Percentiles rank a stretch among this genome's conserved stretches.
These are phyloP conservation scores for Casaregolazyma suthepensis DNA, from an alignment of 1,139 yeast species.

Conservation along the genomic window DNA sequence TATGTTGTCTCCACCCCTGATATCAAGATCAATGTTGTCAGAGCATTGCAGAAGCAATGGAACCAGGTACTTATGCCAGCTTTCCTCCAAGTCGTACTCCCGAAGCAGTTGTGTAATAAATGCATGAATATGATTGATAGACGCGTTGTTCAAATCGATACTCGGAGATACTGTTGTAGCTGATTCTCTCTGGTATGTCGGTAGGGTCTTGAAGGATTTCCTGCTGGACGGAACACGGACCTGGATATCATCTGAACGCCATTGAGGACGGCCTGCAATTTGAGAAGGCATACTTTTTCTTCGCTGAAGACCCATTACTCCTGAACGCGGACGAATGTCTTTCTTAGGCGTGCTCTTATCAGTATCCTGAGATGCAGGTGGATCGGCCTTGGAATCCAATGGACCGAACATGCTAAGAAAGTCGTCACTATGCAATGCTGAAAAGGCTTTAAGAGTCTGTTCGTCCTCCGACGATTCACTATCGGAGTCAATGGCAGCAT, in stretches of 20 bases:
- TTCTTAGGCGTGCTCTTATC: not conserved
- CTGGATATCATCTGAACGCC: constrained; percentile 2
- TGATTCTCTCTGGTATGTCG: constrained; percentile 3
- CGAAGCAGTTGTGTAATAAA: constrained; percentile 59
- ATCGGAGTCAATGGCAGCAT: constrained; percentile 13
- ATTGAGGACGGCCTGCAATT: constrained; percentile 2
- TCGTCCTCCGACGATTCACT: constrained; percentile 24
- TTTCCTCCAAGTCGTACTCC: constrained; percentile 44
- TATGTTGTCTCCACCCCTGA: constrained; percentile 61
- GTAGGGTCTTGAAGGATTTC: constrained; percentile 3
- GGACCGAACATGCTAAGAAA: constrained; percentile 13
- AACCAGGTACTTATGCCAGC: constrained; percentile 48
- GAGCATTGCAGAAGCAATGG: constrained; percentile 41
- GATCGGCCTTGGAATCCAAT: constrained; percentile 8
- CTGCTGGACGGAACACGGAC: not conserved
- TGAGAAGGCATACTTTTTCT: constrained; percentile 19
- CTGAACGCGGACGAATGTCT: not conserved
- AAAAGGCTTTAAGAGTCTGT: constrained; percentile 23
- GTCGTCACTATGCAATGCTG: constrained; percentile 19
- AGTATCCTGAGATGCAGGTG: not conserved
- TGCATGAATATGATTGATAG: constrained; percentile 38
- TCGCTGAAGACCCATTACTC: constrained; percentile 15
- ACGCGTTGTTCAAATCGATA: constrained; percentile 35
- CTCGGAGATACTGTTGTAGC: constrained; percentile 14
- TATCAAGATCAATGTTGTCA: constrained; percentile 48